Conservation (phyloP, 1,284 basidiomycete species). For the Sparassis latifolia region DNA sequence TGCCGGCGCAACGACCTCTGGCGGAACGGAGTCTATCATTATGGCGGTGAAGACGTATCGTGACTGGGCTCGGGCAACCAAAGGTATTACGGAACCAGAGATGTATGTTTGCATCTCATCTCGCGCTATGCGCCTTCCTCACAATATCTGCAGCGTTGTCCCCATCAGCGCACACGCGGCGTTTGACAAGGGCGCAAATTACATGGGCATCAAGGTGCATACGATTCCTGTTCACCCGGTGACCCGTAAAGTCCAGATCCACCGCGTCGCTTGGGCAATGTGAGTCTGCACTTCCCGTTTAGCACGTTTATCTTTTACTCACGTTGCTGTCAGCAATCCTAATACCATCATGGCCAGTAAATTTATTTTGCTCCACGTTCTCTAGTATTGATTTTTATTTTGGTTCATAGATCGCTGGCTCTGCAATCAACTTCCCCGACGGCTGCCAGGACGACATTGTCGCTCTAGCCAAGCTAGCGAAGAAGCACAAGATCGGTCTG, state of each 20-base stretch:
- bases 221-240: constrained; percentile 79
- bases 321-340: constrained; percentile 44
- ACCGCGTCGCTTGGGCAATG: constrained; percentile 80
- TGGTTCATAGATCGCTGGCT: constrained; percentile 71
- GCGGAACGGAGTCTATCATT: constrained; percentile 94
- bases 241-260: constrained; percentile 79
- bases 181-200: constrained; percentile 89
- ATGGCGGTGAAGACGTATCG: constrained; percentile 93
- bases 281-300: constrained; percentile 32
- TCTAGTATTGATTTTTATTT: constrained; percentile 1
- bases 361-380: not conserved
- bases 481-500: constrained; percentile 72
- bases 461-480: constrained; percentile 73
- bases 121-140: not conserved
- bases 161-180: constrained; percentile 89
- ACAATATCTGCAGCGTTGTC: constrained; percentile 46
- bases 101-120: constrained; percentile 50
- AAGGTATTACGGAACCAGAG: constrained; percentile 89
- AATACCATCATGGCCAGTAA: constrained; percentile 72
- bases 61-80: constrained; percentile 84
- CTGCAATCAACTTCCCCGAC: constrained; percentile 89
- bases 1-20: constrained; percentile 90
- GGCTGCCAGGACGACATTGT: constrained; percentile 88
- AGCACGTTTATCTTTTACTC: constrained; percentile 1
- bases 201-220: constrained; percentile 91